A percentile compares a stretch with the other conserved stretches of the same genome.
Conservation (phyloP, 2,329 filamentous ascomycete genomes). For the Albifimbria verrucaria region DNA sequence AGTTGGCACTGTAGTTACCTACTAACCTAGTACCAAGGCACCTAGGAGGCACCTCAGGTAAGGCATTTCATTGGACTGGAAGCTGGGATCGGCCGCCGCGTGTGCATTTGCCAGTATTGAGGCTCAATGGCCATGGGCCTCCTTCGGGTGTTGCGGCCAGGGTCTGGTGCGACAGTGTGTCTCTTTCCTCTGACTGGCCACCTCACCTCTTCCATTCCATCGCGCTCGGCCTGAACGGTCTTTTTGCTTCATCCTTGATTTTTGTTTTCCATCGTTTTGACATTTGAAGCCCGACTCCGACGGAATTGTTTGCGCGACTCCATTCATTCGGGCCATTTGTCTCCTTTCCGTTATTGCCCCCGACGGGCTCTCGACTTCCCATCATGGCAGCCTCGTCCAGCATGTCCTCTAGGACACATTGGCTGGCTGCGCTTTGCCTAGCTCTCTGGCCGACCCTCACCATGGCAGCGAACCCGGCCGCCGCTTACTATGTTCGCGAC, state of each 20-base stretch:
- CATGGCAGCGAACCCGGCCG: slow-evolving; percentile 34
- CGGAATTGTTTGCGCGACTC: slow-evolving; percentile 6
- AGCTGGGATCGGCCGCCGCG: too few species aligned
- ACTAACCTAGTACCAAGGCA: too few species aligned
- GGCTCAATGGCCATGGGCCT: neutral
- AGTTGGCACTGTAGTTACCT: too few species aligned
- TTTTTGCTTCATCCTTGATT: slow-evolving; percentile 2
- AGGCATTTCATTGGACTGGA: too few species aligned
- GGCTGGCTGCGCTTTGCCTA: slow-evolving; percentile 30
- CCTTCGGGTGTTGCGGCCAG: neutral
- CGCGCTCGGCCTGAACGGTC: neutral
- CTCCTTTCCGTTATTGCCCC: slow-evolving; percentile 6
- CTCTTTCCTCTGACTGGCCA: slow-evolving; percentile 7
- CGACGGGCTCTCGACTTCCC: slow-evolving; percentile 2
- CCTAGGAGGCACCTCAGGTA: too few species aligned
- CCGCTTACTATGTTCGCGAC: slow-evolving; percentile 85
- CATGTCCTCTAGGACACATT: slow-evolving; percentile 22
- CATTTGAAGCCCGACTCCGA: slow-evolving; percentile 7
- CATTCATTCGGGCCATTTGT: slow-evolving; percentile 3
- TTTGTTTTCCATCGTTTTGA: slow-evolving; percentile 4
- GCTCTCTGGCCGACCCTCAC: slow-evolving; percentile 39
- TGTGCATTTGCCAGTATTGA: too few species aligned
- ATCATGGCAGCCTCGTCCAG: slow-evolving; percentile 22
- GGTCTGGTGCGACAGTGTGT: neutral
- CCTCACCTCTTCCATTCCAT: slow-evolving; percentile 10